phyloP scores from a whole-genome alignment of 768 basidiomycete species.

The Termitomyces sp. region DNA sequence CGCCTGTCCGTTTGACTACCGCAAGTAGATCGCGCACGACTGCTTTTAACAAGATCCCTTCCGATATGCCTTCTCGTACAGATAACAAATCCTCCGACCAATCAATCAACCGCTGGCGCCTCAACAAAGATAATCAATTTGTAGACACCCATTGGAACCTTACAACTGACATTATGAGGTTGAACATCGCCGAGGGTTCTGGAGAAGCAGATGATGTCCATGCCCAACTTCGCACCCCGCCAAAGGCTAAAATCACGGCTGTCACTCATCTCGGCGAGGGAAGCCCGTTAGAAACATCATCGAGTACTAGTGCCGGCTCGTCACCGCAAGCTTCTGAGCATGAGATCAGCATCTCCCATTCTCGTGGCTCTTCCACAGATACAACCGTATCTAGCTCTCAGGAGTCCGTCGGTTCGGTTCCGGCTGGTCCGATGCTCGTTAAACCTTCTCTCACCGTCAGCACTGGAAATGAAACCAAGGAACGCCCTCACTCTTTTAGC shows the following conservation, averaged over 20 bases:
- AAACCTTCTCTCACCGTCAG: constrained; percentile 49
- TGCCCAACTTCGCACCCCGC: constrained; percentile 57
- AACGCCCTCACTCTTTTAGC: constrained; percentile 77
- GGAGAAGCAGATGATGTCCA: constrained; percentile 47
- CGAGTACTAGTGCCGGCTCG: constrained; percentile 65
- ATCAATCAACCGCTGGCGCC: constrained; percentile 52
- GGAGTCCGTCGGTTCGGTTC: constrained; percentile 44
- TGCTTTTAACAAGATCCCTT: constrained; percentile 31
- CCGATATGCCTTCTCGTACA: constrained; percentile 43
- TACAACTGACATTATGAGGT: constrained; percentile 64
- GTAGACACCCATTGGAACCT: constrained; percentile 67
- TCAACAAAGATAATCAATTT: constrained; percentile 58
- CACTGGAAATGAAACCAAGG: constrained; percentile 53
- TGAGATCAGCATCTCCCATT: constrained; percentile 63
- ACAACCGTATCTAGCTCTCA: constrained; percentile 58
- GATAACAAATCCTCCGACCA: constrained; percentile 34
- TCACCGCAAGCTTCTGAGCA: constrained; percentile 68
- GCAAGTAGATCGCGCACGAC: constrained; percentile 25
- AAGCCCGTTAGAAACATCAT: constrained; percentile 70
- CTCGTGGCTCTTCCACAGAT: constrained; percentile 80
- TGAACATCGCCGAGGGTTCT: constrained; percentile 56
- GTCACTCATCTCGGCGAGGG: constrained; percentile 55
- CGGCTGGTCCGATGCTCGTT: constrained; percentile 52
- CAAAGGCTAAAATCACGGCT: constrained; percentile 55
- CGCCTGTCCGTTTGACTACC: constrained; percentile 27